phyloP scores from a whole-genome alignment of 768 basidiomycete species.

The Inosperma sp. region DNA sequence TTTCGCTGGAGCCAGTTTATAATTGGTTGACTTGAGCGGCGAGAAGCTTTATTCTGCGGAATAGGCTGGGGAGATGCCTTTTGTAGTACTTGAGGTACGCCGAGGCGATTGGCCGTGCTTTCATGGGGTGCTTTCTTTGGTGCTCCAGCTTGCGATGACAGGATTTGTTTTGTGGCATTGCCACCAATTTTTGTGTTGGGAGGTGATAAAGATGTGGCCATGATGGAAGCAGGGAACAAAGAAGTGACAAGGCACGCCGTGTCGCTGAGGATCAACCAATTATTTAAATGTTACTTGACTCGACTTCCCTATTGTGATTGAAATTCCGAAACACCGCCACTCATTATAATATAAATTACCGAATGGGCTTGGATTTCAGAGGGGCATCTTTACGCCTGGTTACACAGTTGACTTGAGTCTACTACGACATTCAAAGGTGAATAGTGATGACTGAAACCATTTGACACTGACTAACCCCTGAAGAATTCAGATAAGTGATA shows the following conservation, averaged over 20 bases:
- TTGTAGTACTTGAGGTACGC: not conserved
- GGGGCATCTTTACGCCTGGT: too few species aligned
- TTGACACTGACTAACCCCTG: too few species aligned
- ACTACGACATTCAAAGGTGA: not conserved
- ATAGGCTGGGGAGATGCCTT: slow-evolving; percentile 8
- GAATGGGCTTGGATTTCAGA: too few species aligned
- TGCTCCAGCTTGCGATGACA: not conserved
- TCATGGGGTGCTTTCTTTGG: not conserved
- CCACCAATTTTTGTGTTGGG: not conserved
- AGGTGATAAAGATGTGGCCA: slow-evolving; percentile 1
- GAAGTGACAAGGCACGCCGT: not conserved
- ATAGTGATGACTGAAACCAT: slow-evolving; percentile 6
- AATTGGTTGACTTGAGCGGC: slow-evolving; percentile 77
- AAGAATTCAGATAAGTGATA: too few species aligned
- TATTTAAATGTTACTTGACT: not conserved
- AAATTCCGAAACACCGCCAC: too few species aligned
- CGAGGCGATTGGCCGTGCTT: not conserved
- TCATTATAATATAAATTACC: too few species aligned
- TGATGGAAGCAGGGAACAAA: slow-evolving; percentile 13
- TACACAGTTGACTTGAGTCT: not conserved
- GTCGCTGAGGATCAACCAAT: not conserved
- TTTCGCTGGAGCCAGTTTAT: slow-evolving; percentile 90
- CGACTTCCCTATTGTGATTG: too few species aligned
- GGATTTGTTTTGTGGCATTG: not conserved
- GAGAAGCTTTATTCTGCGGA: slow-evolving; percentile 58